Base-by-base conservation (phyloP, 768 basidiomycete genomes). In the Wakefieldia striispora region DNA sequence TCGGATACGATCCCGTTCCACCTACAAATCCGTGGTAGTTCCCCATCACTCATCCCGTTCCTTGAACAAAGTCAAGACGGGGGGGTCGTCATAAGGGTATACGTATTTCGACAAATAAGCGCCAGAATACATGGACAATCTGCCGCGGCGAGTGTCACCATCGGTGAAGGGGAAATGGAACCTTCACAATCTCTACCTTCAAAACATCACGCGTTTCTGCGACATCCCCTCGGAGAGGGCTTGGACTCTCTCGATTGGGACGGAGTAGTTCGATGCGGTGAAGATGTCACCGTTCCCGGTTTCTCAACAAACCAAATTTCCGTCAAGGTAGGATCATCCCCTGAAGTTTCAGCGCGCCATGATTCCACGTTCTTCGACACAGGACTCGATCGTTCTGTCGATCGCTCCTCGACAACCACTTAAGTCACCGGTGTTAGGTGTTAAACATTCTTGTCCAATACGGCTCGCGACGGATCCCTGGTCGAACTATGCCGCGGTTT, bases 1-100 rank as follows among this genome's bases (percentile, higher is more conserved):
- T 59, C 69, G 10, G 82, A 86, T 53, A 71, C 68, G 16, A 82
- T 87, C 9, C 83, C 83, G 7, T 81, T 86, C 63, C 82, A 85
- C 57, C 59, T 88, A 16, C 86, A 86, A 54, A 69, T 87, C 31
- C 72, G 72, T 24, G 83, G 76, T 10, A 69, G 70, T 17, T 54
- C 72, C 1, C 58, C 68, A 19, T 76, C 79, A 1, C 70, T 85
- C 8, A 67, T 65, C 19, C 72, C 75, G 16, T 75, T 84, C 55
- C 60, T 82, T 51, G 53, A 57, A 27, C 58, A 65, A 35, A 51
- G 53, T 8, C 47, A 33, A 26, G 48, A 33, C 13, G 60, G 47
- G 26, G 61, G 52, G 29, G 55, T 47, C 1, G 36, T 65, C 37
- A 65, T 83, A 45, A 78, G 76, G 11, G 76, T 84, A 11, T 76